A percentile compares a stretch with the other conserved stretches of the same genome.
phyloP scores from a whole-genome alignment of 495 filamentous ascomycete species.

The Penicillium daleae region DNA sequence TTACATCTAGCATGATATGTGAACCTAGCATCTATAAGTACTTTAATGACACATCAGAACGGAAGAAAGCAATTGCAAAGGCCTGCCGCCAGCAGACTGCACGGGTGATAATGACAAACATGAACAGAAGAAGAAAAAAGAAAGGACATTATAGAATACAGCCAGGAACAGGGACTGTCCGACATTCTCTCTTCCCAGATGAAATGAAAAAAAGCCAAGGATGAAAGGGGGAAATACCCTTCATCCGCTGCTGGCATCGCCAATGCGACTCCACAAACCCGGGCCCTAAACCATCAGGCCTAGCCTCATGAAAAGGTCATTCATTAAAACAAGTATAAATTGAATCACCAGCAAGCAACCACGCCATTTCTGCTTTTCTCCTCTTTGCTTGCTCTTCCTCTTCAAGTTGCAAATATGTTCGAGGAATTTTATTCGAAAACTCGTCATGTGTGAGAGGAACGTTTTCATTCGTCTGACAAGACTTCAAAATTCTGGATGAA shows the following conservation, averaged over 20 bases:
- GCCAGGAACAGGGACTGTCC: slow-evolving; percentile 20
- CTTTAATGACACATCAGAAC: slow-evolving; percentile 26
- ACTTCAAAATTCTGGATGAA: background rate
- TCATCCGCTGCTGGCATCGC: slow-evolving; percentile 2
- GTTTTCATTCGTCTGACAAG: slow-evolving; percentile 3
- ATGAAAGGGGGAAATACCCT: slow-evolving; percentile 4
- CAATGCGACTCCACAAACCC: slow-evolving; percentile 20
- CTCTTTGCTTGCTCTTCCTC: slow-evolving; percentile 12
- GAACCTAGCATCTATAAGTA: slow-evolving; percentile 26
- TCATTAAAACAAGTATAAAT: slow-evolving; percentile 48
- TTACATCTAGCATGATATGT: slow-evolving; percentile 33
- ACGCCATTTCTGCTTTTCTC: slow-evolving; percentile 13
- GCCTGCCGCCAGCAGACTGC: slow-evolving; percentile 31
- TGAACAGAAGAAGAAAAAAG: slow-evolving; percentile 32
- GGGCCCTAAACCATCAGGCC: slow-evolving; percentile 34
- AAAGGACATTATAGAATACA: slow-evolving; percentile 39
- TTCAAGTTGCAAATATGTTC: slow-evolving; percentile 19
- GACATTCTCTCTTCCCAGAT: slow-evolving; percentile 20
- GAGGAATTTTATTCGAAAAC: slow-evolving; percentile 21
- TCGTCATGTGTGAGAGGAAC: slow-evolving; percentile 10
- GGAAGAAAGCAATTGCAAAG: slow-evolving; percentile 22
- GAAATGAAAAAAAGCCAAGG: slow-evolving; percentile 21
- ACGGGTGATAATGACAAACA: slow-evolving; percentile 37
- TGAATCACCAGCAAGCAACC: slow-evolving; percentile 28
- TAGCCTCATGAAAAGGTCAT: slow-evolving; percentile 49